Evolutionary conservation across 345 rosid genomes (phyloP), one percentile per base, ranked within the genome.

Genomic region (Excoecaria cochinchinensis): DNA sequence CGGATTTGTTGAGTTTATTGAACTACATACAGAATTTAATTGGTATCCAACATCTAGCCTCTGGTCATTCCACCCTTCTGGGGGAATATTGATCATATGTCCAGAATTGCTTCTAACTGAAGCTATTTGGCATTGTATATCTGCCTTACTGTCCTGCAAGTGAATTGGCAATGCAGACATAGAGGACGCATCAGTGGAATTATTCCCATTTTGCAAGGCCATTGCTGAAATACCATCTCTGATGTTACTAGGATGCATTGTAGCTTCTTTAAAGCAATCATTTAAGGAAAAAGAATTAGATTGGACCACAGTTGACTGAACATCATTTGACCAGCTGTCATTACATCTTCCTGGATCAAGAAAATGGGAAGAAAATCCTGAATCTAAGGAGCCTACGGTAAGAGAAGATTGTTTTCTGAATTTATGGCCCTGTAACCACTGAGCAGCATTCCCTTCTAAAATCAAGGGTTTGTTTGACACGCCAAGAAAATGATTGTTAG

Each of bases 321-420:
- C 73, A 70, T 86, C 74, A 51, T 78, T 84, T 61, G 89, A 77
- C 93, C 92, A 89, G 76, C 74, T 86, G 44, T 84, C 92, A 70
- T 75, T 74, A 71, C 81, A 80, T 84, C 80, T 84, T 71, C 78
- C 67, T 7, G 78, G 86, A 74, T 86, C 84, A 25, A 79, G 70
- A 61, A 81, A 67, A 84, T 78, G 70, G 40, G 89, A 68, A 65
- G 86, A 59, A 70, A 76, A 77, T 57, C 78, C 80, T 13, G 82
- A 56, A 72, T 78, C 81, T 65, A 81, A 75, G 2, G 81, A 51
- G 40, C 78, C 75, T 59, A 67, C 67, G 81, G 75, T 15, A 60
- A 88, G 77, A 69, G 91, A 80, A 62, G 84, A 69, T 44, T 84
- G 82, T 22, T 75, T 84, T 48, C 82, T 75, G 47, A 70, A 76